These are phyloP conservation scores for Pseudocercospora vitis DNA, from an alignment of 2,329 filamentous ascomycete genomes.

Conservation along the genomic window DNA sequence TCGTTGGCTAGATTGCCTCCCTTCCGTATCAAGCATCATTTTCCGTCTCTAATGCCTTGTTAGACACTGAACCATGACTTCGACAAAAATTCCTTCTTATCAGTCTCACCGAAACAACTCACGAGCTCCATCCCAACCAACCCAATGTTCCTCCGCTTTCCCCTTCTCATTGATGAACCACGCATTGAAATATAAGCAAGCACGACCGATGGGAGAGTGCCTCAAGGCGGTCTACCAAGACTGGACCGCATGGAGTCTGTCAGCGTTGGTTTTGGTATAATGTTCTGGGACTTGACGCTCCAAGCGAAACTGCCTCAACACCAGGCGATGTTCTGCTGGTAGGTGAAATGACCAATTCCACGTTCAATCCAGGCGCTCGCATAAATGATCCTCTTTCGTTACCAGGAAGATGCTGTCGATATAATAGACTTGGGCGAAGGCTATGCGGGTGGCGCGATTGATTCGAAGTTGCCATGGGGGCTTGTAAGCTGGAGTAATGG, in stretches of 20 bases:
- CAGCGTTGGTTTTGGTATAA: neutral
- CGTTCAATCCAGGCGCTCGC: neutral
- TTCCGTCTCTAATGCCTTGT: no score
- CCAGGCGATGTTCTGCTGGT: neutral
- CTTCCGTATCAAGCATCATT: no score
- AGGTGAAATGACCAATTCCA: neutral
- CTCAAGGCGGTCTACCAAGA: neutral
- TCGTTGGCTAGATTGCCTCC: no score
- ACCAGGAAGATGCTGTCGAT: neutral
- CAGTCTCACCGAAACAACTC: neutral
- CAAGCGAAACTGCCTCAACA: neutral
- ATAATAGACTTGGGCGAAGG: neutral
- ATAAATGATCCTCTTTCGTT: neutral
- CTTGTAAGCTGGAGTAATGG: neutral
- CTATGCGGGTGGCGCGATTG: neutral
- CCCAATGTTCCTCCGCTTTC: neutral
- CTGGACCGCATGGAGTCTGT: neutral
- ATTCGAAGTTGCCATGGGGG: slow-evolving; percentile 12
- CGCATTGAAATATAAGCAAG: neutral
- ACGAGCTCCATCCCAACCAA: neutral
- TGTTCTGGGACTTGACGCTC: neutral
- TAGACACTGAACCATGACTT: no score
- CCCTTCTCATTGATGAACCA: neutral
- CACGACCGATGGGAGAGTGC: neutral
- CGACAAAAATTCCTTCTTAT: no score